phyloP scores from a whole-genome alignment of 441 rosid species.

The Erodium trifolium region DNA sequence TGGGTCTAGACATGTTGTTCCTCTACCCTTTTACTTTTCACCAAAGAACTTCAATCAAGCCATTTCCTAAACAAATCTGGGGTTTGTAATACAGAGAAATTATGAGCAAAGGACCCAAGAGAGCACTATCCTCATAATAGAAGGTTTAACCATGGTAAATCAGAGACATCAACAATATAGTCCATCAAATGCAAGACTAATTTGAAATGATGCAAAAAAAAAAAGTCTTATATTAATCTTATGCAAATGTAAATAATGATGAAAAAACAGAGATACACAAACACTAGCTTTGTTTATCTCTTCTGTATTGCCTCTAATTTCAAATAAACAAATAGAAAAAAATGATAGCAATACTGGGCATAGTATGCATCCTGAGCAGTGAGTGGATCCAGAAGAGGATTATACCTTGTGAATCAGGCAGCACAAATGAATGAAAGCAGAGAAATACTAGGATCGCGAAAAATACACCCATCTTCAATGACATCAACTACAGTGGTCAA shows the following conservation, averaged over 20 bases:
- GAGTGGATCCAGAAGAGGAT: background rate
- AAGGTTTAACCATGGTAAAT: background rate
- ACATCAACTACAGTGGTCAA: background rate
- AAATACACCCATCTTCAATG: background rate
- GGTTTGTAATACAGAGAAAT: background rate
- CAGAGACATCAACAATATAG: background rate
- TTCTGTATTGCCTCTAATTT: too few relatives aligned
- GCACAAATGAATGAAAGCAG: conserved; percentile 1
- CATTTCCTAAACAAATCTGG: background rate
- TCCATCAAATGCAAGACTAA: background rate
- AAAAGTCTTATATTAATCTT: background rate
- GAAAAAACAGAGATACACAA: too few relatives aligned
- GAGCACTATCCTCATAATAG: background rate
- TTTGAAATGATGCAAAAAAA: background rate
- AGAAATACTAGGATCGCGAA: background rate
- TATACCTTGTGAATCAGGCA: conserved; percentile 4
- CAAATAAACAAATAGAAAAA: too few relatives aligned
- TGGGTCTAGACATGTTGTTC: background rate
- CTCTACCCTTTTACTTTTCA: background rate
- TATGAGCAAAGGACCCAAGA: background rate
- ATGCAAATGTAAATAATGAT: background rate
- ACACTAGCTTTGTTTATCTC: too few relatives aligned
- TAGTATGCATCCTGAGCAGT: too few relatives aligned
- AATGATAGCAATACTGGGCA: background rate
- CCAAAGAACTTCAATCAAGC: background rate